Conservation (phyloP, 2,329 filamentous ascomycete genomes). For the Diplodia intermedia region DNA sequence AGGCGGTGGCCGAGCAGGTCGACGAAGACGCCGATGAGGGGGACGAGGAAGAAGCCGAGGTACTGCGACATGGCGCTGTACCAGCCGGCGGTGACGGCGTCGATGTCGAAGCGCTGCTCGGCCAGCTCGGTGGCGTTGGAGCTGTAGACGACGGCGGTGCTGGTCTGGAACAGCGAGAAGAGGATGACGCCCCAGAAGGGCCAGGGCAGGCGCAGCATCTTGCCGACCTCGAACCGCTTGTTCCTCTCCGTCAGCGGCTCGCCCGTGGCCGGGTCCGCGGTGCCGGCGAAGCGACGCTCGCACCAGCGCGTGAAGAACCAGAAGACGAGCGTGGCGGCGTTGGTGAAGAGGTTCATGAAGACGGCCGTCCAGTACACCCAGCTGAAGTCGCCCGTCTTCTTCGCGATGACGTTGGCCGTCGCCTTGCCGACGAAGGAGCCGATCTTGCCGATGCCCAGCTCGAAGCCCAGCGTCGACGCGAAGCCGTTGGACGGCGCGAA, state of each 20-base stretch:
- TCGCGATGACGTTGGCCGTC: constrained; percentile 65
- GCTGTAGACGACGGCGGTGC: constrained; percentile 61
- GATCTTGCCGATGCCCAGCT: constrained; percentile 67
- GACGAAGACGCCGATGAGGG: constrained; percentile 62
- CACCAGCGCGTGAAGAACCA: constrained; percentile 63
- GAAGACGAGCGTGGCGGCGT: constrained; percentile 60
- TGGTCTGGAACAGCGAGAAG: constrained; percentile 67
- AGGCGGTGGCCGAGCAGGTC: constrained; percentile 64
- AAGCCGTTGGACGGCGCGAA: constrained; percentile 66
- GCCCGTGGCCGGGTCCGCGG: constrained; percentile 63
- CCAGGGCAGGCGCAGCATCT: constrained; percentile 66
- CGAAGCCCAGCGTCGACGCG: constrained; percentile 66
- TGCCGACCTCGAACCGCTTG: constrained; percentile 57
- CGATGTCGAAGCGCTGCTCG: constrained; percentile 64
- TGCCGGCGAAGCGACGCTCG: constrained; percentile 56
- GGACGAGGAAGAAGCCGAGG: constrained; percentile 65
- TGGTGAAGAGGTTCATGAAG: constrained; percentile 70
- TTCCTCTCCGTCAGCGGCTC: constrained; percentile 62
- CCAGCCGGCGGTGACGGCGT: constrained; percentile 64
- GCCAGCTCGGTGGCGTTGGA: constrained; percentile 68
- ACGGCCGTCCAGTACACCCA: constrained; percentile 69
- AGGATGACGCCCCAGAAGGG: constrained; percentile 63
- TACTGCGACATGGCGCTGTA: constrained; percentile 66
- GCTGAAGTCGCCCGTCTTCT: constrained; percentile 65
- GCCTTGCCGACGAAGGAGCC: constrained; percentile 67